Evolutionary conservation across 2,329 filamentous ascomycete genomes (phyloP).

Genomic region (Graphilbum fragrans): DNA sequence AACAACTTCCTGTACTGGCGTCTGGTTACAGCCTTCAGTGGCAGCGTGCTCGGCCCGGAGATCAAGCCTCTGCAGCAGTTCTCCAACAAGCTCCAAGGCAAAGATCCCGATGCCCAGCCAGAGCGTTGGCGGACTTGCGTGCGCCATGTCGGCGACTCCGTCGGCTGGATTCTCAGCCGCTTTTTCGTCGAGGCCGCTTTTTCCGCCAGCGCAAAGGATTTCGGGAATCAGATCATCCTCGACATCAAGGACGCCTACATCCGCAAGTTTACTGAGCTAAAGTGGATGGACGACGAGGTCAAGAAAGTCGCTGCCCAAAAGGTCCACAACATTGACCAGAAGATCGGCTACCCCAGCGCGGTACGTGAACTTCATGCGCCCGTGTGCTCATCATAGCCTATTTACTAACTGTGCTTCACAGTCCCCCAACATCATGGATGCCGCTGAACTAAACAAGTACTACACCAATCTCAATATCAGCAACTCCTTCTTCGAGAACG

Average conservation of each 20-base stretch:
- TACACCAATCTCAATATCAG: constrained; percentile 42
- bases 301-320: constrained; percentile 49
- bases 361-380: constrained; percentile 1
- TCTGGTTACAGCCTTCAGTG: constrained; percentile 38
- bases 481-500: constrained; percentile 44
- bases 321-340: constrained; percentile 53
- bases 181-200: constrained; percentile 62
- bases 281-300: constrained; percentile 54
- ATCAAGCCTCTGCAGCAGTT: constrained; percentile 49
- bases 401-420: neutral
- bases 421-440: constrained; percentile 46
- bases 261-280: constrained; percentile 40
- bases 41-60: constrained; percentile 44
- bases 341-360: constrained; percentile 53
- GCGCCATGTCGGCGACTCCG: constrained; percentile 24
- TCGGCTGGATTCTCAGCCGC: constrained; percentile 58
- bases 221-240: constrained; percentile 57
- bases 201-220: constrained; percentile 50
- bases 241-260: constrained; percentile 58
- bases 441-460: constrained; percentile 40
- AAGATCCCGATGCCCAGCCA: constrained; percentile 46
- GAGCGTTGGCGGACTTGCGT: constrained; percentile 60
- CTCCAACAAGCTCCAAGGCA: constrained; percentile 44
- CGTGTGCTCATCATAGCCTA: no score
- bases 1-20: constrained; percentile 56